phyloP scores from a whole-genome alignment of 2,329 filamentous ascomycete genomes.

The Epichloe uncinata region DNA sequence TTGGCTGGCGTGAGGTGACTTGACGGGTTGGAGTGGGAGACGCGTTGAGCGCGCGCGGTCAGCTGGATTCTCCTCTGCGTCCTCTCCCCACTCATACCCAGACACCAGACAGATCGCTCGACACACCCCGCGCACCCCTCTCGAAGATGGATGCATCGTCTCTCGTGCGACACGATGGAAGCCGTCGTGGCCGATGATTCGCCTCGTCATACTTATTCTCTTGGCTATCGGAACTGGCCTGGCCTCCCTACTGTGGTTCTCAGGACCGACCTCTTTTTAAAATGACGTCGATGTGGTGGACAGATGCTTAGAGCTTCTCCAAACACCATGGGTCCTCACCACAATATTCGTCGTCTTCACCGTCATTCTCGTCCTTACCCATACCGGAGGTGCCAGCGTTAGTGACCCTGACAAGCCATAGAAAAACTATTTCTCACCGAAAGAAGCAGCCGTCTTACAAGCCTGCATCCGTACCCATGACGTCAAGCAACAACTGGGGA shows the following conservation, averaged over 20 bases:
- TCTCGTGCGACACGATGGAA: constrained; percentile 18
- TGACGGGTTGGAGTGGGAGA: not conserved
- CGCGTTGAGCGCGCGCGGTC: constrained; percentile 5
- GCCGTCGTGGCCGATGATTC: constrained; percentile 17
- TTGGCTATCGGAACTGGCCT: constrained; percentile 18
- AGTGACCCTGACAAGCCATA: constrained; percentile 1
- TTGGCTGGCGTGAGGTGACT: not conserved
- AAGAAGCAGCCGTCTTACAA: constrained; percentile 6
- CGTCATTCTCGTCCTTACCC: no score
- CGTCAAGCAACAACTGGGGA: constrained; percentile 1
- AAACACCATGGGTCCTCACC: no score
- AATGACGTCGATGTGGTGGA: no score
- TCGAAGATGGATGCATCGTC: constrained; percentile 8
- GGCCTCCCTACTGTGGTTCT: not conserved
- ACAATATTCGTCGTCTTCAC: no score
- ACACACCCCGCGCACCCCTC: no score
- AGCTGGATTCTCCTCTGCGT: not conserved
- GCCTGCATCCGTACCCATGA: constrained; percentile 4
- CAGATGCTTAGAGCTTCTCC: no score
- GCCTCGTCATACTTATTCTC: constrained; percentile 16
- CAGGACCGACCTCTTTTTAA: no score
- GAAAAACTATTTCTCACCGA: constrained; percentile 5
- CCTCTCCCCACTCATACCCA: no score
- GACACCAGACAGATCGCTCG: no score
- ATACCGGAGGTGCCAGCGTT: no score